Conservation (phyloP, 2,329 filamentous ascomycete species). For the Graphiopsis chlorocephala region DNA sequence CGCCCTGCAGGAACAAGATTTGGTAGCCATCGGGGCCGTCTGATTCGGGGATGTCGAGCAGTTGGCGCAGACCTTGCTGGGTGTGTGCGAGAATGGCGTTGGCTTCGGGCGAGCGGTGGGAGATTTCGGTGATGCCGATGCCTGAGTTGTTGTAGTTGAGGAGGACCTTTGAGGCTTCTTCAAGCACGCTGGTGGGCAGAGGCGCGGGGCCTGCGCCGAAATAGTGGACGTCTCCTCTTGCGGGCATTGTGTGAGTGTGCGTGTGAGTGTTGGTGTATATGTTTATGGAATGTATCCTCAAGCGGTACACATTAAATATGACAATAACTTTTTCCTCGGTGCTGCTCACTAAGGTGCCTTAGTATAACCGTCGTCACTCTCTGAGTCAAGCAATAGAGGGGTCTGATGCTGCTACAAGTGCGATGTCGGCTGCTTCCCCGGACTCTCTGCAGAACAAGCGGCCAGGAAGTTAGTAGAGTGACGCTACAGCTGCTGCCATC, state of each 20-base stretch:
- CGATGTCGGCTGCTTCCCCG: conserved; percentile 10
- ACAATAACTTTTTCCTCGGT: not conserved
- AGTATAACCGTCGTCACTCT: not conserved
- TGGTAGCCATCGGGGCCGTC: conserved; percentile 82
- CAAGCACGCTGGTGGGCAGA: conserved; percentile 76
- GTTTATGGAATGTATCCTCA: not conserved
- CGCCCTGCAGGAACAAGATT: conserved; percentile 81
- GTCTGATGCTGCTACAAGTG: not conserved
- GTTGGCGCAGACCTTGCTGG: conserved; percentile 68
- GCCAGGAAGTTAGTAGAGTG: too few relatives aligned
- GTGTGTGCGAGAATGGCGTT: conserved; percentile 74
- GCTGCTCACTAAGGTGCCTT: not conserved
- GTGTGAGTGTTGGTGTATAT: not conserved
- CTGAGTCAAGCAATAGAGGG: conserved; percentile 4
- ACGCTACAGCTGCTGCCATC: not conserved
- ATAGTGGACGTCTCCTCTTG: conserved; percentile 73
- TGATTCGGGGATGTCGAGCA: conserved; percentile 77
- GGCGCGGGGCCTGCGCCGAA: conserved; percentile 90
- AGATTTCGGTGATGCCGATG: conserved; percentile 84
- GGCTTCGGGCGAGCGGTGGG: conserved; percentile 78
- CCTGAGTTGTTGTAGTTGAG: conserved; percentile 79
- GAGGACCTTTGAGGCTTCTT: conserved; percentile 72
- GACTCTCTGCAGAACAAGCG: not conserved
- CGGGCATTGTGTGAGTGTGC: conserved; percentile 55
- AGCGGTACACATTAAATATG: not conserved